These are phyloP conservation scores for Termitomyces sp. DNA, from an alignment of 768 basidiomycete species.

Conservation along the genomic window DNA sequence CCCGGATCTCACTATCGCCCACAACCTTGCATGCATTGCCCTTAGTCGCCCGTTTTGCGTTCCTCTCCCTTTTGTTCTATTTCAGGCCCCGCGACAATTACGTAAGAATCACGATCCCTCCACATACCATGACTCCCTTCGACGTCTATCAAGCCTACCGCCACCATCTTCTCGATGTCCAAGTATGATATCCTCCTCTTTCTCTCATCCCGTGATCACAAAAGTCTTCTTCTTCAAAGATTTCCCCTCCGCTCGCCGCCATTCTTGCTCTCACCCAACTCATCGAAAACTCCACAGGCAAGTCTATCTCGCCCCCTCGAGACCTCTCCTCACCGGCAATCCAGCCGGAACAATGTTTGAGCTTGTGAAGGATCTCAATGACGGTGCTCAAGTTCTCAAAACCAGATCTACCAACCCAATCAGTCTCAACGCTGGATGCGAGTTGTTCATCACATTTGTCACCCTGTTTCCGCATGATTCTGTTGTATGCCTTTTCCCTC, in stretches of 20 bases:
- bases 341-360: slow-evolving; percentile 91
- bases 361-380: slow-evolving; percentile 77
- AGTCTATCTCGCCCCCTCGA: slow-evolving; percentile 12
- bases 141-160: slow-evolving; percentile 49
- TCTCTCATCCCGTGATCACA: not conserved
- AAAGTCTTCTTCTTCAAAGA: slow-evolving; percentile 29
- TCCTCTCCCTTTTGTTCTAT: too few species aligned
- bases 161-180: slow-evolving; percentile 53
- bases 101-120: not conserved
- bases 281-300: slow-evolving; percentile 75
- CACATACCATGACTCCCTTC: slow-evolving; percentile 13
- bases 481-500: slow-evolving; percentile 43
- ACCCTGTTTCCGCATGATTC: slow-evolving; percentile 80
- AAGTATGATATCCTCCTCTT: slow-evolving; percentile 38
- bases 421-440: slow-evolving; percentile 83
- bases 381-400: slow-evolving; percentile 62
- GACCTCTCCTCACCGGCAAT: slow-evolving; percentile 1
- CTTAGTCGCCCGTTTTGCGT: too few species aligned
- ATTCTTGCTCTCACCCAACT: slow-evolving; percentile 81
- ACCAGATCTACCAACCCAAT: slow-evolving; percentile 68
- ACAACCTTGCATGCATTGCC: too few species aligned
- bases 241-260: slow-evolving; percentile 82
- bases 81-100: slow-evolving; percentile 2
- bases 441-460: slow-evolving; percentile 87
- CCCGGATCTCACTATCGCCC: too few species aligned